These are phyloP conservation scores for Rutstroemia sp. DNA, from an alignment of 2,329 filamentous ascomycete species.

Conservation along the genomic window DNA sequence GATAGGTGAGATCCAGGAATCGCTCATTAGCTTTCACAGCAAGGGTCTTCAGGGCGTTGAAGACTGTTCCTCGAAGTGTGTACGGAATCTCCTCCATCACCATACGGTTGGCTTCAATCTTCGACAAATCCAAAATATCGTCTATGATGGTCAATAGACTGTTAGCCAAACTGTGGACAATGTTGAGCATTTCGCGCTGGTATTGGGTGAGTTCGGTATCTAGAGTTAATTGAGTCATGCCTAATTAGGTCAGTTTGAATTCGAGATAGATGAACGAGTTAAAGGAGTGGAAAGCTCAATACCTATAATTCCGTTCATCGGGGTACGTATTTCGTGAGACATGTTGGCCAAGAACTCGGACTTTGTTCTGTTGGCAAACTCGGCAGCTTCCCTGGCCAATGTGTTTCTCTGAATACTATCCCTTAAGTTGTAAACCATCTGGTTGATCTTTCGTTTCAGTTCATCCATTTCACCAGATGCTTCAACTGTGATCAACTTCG, in stretches of 20 bases:
- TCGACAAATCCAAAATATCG: conserved; percentile 65
- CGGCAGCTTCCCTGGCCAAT: conserved; percentile 88
- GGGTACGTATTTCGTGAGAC: conserved; percentile 96
- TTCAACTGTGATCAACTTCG: conserved; percentile 91
- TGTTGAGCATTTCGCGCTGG: conserved; percentile 96
- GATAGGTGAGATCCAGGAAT: conserved; percentile 84
- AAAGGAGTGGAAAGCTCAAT: background rate
- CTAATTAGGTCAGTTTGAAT: background rate
- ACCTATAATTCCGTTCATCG: conserved; percentile 34
- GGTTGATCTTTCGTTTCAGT: conserved; percentile 97
- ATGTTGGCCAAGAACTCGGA: conserved; percentile 98
- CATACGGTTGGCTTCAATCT: conserved; percentile 94
- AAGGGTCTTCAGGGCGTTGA: conserved; percentile 92
- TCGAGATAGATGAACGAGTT: too few species aligned
- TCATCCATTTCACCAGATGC: conserved; percentile 99
- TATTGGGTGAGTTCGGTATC: conserved; percentile 93
- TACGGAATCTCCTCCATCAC: conserved; percentile 97
- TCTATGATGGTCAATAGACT: conserved; percentile 96
- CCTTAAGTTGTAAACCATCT: conserved; percentile 93
- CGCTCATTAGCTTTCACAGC: conserved; percentile 98
- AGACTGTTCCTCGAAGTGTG: conserved; percentile 86
- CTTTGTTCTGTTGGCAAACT: conserved; percentile 95
- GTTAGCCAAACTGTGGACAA: conserved; percentile 93
- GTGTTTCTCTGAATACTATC: conserved; percentile 97
- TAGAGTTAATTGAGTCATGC: conserved; percentile 84